phyloP scores from a whole-genome alignment of 2,329 filamentous ascomycete species.

The Fusarium sarcochroum region DNA sequence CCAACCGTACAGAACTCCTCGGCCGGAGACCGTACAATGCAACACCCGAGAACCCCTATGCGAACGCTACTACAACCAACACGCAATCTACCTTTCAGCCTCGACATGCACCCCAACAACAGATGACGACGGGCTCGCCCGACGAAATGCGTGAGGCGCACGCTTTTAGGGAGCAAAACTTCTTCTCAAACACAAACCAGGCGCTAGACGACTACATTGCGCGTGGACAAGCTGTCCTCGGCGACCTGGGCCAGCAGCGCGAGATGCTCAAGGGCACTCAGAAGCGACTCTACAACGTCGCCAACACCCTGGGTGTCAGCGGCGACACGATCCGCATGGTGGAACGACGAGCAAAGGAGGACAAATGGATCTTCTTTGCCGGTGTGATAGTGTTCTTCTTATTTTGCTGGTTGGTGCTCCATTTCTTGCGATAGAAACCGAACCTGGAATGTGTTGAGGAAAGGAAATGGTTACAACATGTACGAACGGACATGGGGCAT shows the following conservation, averaged over 20 bases:
- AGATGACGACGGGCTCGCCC: conserved; percentile 61
- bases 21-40: conserved; percentile 84
- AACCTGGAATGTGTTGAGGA: conserved; percentile 1
- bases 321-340: conserved; percentile 98
- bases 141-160: conserved; percentile 83
- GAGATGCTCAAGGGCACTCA: conserved; percentile 98
- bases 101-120: conserved; percentile 58
- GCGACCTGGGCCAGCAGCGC: conserved; percentile 88
- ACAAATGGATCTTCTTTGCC: conserved; percentile 97
- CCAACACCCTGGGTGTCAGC: conserved; percentile 92
- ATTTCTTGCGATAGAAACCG: conserved; percentile 74
- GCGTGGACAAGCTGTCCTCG: conserved; percentile 88
- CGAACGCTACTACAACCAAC: conserved; percentile 64
- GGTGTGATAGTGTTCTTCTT: conserved; percentile 88
- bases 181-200: conserved; percentile 84
- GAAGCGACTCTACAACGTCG: conserved; percentile 89
- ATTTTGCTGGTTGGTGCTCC: conserved; percentile 93
- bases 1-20: conserved; percentile 84
- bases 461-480: conserved; percentile 24
- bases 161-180: conserved; percentile 89
- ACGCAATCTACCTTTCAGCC: conserved; percentile 57
- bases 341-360: conserved; percentile 89
- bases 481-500: conserved; percentile 39
- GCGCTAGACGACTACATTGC: conserved; percentile 96
- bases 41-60: conserved; percentile 95